phyloP scores from a whole-genome alignment of 345 rosid genomes.

The Arabidopsis suecica region DNA sequence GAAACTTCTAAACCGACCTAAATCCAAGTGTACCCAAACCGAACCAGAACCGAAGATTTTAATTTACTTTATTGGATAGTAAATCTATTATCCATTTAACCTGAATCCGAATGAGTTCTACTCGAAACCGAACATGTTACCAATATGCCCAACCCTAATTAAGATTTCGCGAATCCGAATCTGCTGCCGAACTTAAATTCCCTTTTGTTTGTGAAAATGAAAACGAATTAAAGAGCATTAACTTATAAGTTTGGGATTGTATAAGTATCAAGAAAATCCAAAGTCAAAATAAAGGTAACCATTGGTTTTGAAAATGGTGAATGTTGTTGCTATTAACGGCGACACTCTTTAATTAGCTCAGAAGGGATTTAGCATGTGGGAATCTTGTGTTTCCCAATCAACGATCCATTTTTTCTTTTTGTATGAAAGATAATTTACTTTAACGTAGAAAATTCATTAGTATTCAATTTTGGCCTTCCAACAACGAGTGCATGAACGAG shows the following conservation, averaged over 20 bases:
- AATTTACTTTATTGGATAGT: too few species aligned
- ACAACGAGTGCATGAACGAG: constrained; percentile 39
- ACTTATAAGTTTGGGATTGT: neutral
- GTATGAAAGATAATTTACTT: neutral
- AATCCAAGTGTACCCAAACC: too few species aligned
- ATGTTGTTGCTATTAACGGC: constrained; percentile 23
- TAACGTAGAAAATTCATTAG: neutral
- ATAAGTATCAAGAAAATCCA: constrained; percentile 17
- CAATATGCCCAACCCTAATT: too few species aligned
- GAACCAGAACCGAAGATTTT: too few species aligned
- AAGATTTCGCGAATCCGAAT: too few species aligned
- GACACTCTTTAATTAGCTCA: constrained; percentile 20
- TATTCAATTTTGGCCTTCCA: constrained; percentile 27
- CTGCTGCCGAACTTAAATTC: neutral
- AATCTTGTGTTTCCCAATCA: constrained; percentile 33
- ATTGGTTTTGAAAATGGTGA: constrained; percentile 28
- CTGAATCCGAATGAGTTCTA: too few species aligned
- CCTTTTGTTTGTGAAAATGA: neutral
- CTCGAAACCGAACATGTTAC: too few species aligned
- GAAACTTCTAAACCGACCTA: too few species aligned
- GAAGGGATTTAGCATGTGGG: constrained; percentile 23
- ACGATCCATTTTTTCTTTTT: constrained; percentile 1
- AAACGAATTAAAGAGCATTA: constrained; percentile 5
- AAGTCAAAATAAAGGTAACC: neutral
- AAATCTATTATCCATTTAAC: too few species aligned